Percentiles rank a stretch among this genome's conserved stretches.
Conservation (phyloP, 768 basidiomycete genomes). For the Pleurotus ostreatus region DNA sequence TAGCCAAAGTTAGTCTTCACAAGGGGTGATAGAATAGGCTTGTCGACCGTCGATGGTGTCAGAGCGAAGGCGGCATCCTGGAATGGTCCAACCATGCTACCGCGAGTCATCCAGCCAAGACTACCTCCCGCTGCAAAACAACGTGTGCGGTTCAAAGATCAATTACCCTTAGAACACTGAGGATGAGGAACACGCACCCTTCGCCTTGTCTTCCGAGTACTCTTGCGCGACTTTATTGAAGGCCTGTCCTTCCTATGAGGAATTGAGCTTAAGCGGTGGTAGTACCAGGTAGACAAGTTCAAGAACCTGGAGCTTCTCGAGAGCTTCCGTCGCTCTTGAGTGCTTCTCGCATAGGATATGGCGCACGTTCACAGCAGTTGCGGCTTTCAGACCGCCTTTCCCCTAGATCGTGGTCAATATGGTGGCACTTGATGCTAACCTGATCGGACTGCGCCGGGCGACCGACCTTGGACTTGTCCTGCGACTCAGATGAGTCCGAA, state of each 20-base stretch:
- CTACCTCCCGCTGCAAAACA: constrained; percentile 66
- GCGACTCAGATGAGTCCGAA: constrained; percentile 30
- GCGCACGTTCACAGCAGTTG: constrained; percentile 79
- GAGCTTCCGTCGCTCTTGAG: constrained; percentile 71
- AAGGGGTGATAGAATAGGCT: constrained; percentile 64
- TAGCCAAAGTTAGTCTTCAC: constrained; percentile 85
- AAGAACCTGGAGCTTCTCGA: constrained; percentile 73
- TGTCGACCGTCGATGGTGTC: constrained; percentile 75
- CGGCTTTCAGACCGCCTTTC: constrained; percentile 66
- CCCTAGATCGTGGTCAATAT: constrained; percentile 19
- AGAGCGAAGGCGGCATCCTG: constrained; percentile 88
- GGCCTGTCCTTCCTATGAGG: constrained; percentile 59
- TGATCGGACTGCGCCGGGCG: not conserved
- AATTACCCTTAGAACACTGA: not conserved
- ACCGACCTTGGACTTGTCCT: constrained; percentile 38
- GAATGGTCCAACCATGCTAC: constrained; percentile 83
- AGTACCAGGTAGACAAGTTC: not conserved
- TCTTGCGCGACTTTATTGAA: constrained; percentile 90
- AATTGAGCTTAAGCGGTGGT: not conserved
- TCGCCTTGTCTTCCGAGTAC: constrained; percentile 90
- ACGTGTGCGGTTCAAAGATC: not conserved
- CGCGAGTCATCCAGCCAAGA: constrained; percentile 83
- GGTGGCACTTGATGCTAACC: not conserved
- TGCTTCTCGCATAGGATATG: constrained; percentile 90
- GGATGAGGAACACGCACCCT: constrained; percentile 41